Base-by-base conservation (phyloP, 352 stramenopile genomes). In the Phytophthora foliorum region DNA sequence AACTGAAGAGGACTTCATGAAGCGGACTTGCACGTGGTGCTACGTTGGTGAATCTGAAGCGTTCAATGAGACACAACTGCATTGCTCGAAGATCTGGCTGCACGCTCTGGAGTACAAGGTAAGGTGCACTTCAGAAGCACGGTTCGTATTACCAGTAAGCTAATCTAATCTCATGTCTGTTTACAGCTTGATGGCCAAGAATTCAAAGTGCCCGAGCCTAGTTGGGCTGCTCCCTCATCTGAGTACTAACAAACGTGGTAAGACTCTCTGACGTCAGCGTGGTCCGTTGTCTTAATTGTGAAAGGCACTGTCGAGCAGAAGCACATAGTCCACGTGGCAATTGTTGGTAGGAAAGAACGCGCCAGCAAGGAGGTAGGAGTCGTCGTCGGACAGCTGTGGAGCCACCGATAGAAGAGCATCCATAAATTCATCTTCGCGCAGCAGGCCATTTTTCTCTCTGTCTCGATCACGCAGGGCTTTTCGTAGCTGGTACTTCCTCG, bases 81-180 rank as follows among this genome's bases (percentile, higher is more conserved):
- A 97, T 72, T 96, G 88, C 59, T 85, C 84, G 7, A 85, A 89
- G 46, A 95, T 97, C 45, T 97, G 89, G 88, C 80, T 97, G 21
- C 89, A 96, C 53, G 89, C 89, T 14, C 71, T 95, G 45, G 80
- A 94, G 63, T 97, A 97, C 83, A 87, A 95, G 88, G 88, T 95
- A 79, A 13, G 66, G 32, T 70, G 21, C n/a, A 6, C 46, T 61
- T 48, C 42, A 51, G 13, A 9, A 65, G 16, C 19, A 49, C 42
- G 17, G 38, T 45, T 45, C 17, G 10, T 5, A 45, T 2, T 45
- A 27, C 17, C 24, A 46, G 39, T 42, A 19, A 17, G 22, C 56
- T 75, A 48, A 75, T 36, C 45, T 50, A 21, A 67, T 31, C 48
- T 29, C 61, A 6, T 60, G 31, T 49, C 42, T 49, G 42, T 27